phyloP scores from a whole-genome alignment of 164 flowering plant genomes.

The Berberis vulgaris region DNA sequence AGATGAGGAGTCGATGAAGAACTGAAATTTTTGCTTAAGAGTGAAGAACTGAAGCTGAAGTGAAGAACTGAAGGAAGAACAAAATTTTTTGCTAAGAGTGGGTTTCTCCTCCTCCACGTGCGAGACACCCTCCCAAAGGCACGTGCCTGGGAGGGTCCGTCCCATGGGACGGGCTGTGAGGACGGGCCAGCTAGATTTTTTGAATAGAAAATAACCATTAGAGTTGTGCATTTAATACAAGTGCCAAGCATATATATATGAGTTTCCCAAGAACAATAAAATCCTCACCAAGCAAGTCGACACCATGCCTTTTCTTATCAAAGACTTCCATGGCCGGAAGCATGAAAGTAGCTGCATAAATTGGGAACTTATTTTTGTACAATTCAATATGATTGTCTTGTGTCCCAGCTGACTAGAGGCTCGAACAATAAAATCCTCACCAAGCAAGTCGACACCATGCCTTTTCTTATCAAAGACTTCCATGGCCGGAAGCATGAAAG shows the following conservation, averaged over 20 bases:
- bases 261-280: slow-evolving; percentile 91
- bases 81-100: no score
- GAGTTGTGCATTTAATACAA: slow-evolving; percentile 79
- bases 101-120: no score
- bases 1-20: no score
- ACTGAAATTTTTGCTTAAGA: no score
- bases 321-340: slow-evolving; percentile 94
- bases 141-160: no score
- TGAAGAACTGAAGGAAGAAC: no score
- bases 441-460: slow-evolving; percentile 95
- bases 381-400: slow-evolving; percentile 36
- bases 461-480: slow-evolving; percentile 86
- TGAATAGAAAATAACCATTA: slow-evolving; percentile 8
- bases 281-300: slow-evolving; percentile 87
- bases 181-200: no score
- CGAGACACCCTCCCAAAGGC: no score
- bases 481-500: slow-evolving; percentile 98
- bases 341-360: slow-evolving; percentile 95
- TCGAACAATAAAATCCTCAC: slow-evolving; percentile 78
- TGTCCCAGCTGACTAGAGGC: slow-evolving; percentile 23
- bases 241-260: slow-evolving; percentile 77
- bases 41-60: no score
- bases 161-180: no score
- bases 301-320: slow-evolving; percentile 95
- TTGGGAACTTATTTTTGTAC: slow-evolving; percentile 72